A percentile compares a stretch with the other conserved stretches of the same genome.
phyloP scores from a whole-genome alignment of 139 green algal species.

The Closterium sp. region DNA sequence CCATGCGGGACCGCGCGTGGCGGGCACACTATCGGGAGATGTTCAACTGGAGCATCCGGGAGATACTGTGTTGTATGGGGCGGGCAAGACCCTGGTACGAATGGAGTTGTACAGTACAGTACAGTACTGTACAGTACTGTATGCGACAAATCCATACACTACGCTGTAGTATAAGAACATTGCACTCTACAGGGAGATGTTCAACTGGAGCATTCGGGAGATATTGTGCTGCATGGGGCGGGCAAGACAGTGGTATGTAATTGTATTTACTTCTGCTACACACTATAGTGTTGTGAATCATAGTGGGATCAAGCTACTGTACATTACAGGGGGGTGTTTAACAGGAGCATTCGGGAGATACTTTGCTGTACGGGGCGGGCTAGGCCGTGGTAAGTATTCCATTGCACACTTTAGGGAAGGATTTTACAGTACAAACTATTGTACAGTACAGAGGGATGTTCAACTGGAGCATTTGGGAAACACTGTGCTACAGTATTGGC shows the following conservation, averaged over 20 bases:
- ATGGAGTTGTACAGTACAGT: too few relatives aligned
- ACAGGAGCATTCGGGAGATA: slow-evolving; percentile 30
- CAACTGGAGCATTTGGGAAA: slow-evolving; percentile 25
- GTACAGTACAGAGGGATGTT: slow-evolving; percentile 41
- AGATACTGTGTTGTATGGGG: slow-evolving; percentile 42
- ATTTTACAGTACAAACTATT: too few relatives aligned
- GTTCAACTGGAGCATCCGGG: slow-evolving; percentile 38
- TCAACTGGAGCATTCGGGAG: slow-evolving; percentile 34
- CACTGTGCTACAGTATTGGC: slow-evolving; percentile 41
- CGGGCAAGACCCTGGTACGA: slow-evolving; percentile 29
- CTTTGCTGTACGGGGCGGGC: neutral
- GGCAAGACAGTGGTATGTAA: too few relatives aligned
- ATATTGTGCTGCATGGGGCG: slow-evolving; percentile 36
- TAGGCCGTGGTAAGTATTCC: slow-evolving; percentile 2
- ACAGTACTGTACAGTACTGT: too few relatives aligned
- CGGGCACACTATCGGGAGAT: slow-evolving; percentile 43
- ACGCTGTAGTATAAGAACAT: slow-evolving; percentile 8
- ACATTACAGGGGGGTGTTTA: slow-evolving; percentile 42
- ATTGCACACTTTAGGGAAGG: neutral
- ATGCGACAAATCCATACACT: too few relatives aligned
- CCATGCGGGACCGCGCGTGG: slow-evolving; percentile 35
- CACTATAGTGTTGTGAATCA: too few relatives aligned
- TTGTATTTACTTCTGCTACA: too few relatives aligned
- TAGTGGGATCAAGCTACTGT: too few relatives aligned
- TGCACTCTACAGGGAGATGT: slow-evolving; percentile 45